phyloP scores from a whole-genome alignment of 1,139 yeast genomes.

The Pichia sp. region DNA sequence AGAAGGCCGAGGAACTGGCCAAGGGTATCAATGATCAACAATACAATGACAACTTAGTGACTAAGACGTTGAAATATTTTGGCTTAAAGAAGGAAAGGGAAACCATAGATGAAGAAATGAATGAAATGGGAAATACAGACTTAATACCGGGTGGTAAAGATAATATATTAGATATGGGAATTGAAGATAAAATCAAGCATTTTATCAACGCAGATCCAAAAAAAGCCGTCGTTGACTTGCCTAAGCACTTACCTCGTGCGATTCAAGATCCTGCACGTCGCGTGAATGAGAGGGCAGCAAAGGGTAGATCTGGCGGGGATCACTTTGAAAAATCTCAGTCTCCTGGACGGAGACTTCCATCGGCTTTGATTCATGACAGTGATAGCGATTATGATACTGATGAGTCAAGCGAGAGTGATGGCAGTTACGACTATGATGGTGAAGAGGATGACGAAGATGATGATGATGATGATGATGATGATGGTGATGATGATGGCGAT shows the following conservation, averaged over 20 bases:
- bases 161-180: constrained; percentile 9
- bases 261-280: neutral
- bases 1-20: constrained; percentile 10
- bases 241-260: constrained; percentile 1
- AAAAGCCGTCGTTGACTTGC: constrained; percentile 18
- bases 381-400: constrained; percentile 4
- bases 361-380: constrained; percentile 9
- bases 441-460: constrained; percentile 13
- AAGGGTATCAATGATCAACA: constrained; percentile 10
- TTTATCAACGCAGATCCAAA: constrained; percentile 26
- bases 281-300: neutral
- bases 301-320: neutral
- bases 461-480: neutral
- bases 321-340: neutral
- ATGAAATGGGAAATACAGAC: constrained; percentile 20
- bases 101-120: constrained; percentile 21
- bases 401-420: constrained; percentile 9
- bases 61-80: constrained; percentile 19
- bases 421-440: constrained; percentile 9
- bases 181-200: constrained; percentile 26
- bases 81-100: constrained; percentile 17
- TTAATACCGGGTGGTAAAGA: constrained; percentile 23
- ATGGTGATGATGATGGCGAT: too few species aligned
- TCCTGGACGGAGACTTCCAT: constrained; percentile 4
- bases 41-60: constrained; percentile 17